phyloP scores from a whole-genome alignment of 139 green algal genomes.

The Tetraselmis striata region DNA sequence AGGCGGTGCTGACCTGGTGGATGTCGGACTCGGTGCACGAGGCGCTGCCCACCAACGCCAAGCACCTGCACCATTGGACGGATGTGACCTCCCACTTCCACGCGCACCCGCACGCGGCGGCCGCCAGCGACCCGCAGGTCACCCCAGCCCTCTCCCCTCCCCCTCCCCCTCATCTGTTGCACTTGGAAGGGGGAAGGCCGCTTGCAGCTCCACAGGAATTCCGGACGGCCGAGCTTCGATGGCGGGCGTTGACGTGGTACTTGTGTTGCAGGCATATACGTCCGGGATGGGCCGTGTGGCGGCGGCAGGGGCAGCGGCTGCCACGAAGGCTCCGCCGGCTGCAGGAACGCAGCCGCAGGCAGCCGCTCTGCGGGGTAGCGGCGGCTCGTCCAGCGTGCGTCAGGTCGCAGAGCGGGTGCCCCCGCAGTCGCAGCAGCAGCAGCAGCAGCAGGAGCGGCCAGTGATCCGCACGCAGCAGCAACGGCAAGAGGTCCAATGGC shows the following conservation, averaged over 20 bases:
- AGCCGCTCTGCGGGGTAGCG: no score
- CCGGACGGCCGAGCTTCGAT: no score
- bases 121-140: background rate
- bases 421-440: background rate
- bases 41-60: background rate
- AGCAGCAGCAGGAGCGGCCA: background rate
- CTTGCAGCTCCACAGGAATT: background rate
- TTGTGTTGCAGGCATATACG: background rate
- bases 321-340: background rate
- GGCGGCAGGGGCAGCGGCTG: background rate
- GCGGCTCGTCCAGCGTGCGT: no score
- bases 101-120: background rate
- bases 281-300: background rate
- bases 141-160: background rate
- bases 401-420: background rate
- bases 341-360: background rate
- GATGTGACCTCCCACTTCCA: background rate
- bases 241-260: no score
- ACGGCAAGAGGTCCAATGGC: background rate
- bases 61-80: background rate
- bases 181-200: background rate
- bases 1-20: background rate
- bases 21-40: background rate
- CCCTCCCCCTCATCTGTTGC: background rate
- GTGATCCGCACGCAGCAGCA: background rate